Conservation (phyloP, 2,329 filamentous ascomycete genomes). For the Beauveria sp. region DNA sequence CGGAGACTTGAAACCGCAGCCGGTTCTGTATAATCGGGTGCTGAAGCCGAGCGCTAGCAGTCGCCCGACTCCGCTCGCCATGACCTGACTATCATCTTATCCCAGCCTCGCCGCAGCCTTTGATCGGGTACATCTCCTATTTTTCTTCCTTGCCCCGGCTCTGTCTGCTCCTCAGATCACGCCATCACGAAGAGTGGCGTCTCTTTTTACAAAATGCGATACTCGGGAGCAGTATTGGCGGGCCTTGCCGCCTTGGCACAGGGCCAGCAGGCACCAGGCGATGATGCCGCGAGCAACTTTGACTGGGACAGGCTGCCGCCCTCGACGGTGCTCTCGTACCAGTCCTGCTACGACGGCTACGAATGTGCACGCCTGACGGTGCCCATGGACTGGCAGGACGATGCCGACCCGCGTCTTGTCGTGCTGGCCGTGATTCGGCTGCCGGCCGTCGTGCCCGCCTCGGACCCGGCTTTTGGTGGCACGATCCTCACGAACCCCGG, state of each 20-base stretch:
- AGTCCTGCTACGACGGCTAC: slow-evolving; percentile 24
- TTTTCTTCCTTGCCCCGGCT: background rate
- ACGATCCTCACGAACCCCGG: slow-evolving; percentile 30
- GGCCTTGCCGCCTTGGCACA: background rate
- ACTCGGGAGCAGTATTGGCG: background rate
- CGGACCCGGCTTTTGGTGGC: slow-evolving; percentile 25
- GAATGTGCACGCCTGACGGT: slow-evolving; percentile 29
- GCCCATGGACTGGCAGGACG: slow-evolving; percentile 27
- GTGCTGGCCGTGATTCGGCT: slow-evolving; percentile 26
- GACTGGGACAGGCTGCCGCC: slow-evolving; percentile 23
- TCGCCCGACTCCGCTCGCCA: background rate
- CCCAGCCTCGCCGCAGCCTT: background rate
- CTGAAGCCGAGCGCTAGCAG: slow-evolving; percentile 2
- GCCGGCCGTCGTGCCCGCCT: slow-evolving; percentile 23
- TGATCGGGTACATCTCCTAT: background rate
- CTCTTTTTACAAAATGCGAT: background rate
- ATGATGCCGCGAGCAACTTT: slow-evolving; percentile 13
- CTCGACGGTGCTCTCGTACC: slow-evolving; percentile 22
- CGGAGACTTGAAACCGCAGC: background rate
- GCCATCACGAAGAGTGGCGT: background rate
- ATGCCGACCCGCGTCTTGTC: slow-evolving; percentile 17
- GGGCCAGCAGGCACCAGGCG: background rate
- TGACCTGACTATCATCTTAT: background rate
- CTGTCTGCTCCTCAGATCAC: background rate
- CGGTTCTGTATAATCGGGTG: background rate